Conservation (phyloP, 2,329 filamentous ascomycete genomes). For the Talaromyces sp. region DNA sequence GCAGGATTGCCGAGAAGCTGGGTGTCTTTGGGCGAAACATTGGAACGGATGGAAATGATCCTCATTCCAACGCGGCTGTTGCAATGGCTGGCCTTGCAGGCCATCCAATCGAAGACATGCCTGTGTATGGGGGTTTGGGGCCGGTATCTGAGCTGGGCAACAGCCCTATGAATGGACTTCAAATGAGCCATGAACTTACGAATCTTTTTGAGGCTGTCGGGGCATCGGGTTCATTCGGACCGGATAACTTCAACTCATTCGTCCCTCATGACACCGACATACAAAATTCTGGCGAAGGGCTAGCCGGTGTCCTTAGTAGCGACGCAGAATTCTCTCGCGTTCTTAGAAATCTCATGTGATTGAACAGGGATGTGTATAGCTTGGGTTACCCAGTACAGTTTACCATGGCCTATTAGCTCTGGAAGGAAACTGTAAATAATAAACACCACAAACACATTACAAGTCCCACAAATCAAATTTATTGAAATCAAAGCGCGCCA, state of each 20-base stretch:
- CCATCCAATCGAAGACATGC: conserved; percentile 54
- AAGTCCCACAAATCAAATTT: not conserved
- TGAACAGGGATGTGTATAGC: not conserved
- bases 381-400: not conserved
- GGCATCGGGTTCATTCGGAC: conserved; percentile 40
- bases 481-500: not conserved
- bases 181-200: conserved; percentile 56
- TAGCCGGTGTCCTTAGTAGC: conserved; percentile 44
- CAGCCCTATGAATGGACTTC: conserved; percentile 54
- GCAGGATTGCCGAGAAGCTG: conserved; percentile 57
- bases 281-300: conserved; percentile 38
- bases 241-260: conserved; percentile 36
- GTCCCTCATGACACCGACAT: conserved; percentile 32
- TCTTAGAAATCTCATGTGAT: conserved; percentile 54
- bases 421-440: not conserved
- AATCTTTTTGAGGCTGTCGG: conserved; percentile 60
- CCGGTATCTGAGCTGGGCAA: conserved; percentile 39
- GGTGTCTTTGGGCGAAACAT: conserved; percentile 44
- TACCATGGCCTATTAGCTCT: not conserved
- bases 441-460: not conserved
- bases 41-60: conserved; percentile 43
- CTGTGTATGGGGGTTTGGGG: conserved; percentile 41
- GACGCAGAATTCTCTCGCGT: conserved; percentile 58
- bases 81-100: conserved; percentile 62
- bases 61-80: conserved; percentile 57